Evolutionary conservation across 2,329 filamentous ascomycete genomes (phyloP).

Genomic region (Myriosclerotinia scirpicola): DNA sequence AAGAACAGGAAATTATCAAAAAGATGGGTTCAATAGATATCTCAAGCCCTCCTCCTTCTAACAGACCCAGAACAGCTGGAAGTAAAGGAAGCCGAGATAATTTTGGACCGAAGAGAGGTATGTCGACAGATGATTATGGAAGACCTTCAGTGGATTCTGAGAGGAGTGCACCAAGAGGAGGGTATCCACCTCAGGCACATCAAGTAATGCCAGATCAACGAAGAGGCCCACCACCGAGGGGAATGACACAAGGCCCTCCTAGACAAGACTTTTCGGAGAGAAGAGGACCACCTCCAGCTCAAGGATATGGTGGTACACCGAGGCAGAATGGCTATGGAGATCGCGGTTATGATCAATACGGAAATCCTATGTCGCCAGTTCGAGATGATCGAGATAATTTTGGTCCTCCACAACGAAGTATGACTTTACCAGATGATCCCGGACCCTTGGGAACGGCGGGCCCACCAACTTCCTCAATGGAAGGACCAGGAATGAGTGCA

Average conservation of each 20-base stretch:
- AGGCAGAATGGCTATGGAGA: constrained; percentile 36
- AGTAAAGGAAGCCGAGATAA: constrained; percentile 34
- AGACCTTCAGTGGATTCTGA: constrained; percentile 35
- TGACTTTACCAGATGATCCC: constrained; percentile 57
- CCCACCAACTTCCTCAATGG: constrained; percentile 32
- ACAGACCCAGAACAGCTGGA: constrained; percentile 30
- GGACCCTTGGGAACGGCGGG: constrained; percentile 42
- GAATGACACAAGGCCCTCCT: constrained; percentile 27
- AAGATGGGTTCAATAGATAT: constrained; percentile 39
- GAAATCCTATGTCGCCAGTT: constrained; percentile 32
- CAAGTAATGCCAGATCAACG: constrained; percentile 33
- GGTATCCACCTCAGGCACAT: constrained; percentile 32
- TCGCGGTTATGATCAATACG: constrained; percentile 35
- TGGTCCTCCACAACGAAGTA: constrained; percentile 56
- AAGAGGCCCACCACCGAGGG: constrained; percentile 29
- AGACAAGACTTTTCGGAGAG: constrained; percentile 18
- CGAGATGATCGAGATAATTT: constrained; percentile 44
- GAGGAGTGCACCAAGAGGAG: constrained; percentile 32
- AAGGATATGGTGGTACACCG: constrained; percentile 26
- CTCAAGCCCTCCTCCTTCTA: constrained; percentile 26
- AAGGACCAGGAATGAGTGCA: constrained; percentile 41
- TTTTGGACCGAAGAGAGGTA: constrained; percentile 25
- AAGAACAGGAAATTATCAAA: constrained; percentile 41
- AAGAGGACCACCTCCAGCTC: constrained; percentile 23
- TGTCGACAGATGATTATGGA: constrained; percentile 34